These are phyloP conservation scores for Domatiomyces catenatus DNA, from an alignment of 2,329 filamentous ascomycete genomes.

Conservation along the genomic window DNA sequence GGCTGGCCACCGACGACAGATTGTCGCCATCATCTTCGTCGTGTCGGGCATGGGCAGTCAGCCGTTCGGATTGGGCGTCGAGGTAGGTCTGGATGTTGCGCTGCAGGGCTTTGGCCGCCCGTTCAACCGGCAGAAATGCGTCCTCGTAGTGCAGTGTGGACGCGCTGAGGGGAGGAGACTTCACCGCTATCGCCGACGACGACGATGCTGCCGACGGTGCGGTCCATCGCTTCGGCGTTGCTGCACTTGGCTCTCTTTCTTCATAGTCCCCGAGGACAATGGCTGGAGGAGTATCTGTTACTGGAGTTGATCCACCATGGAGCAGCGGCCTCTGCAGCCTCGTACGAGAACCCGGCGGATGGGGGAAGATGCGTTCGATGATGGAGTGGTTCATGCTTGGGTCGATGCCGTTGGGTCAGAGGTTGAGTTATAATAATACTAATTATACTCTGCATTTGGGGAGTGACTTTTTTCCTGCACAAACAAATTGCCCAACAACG, in stretches of 20 bases:
- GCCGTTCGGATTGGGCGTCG: constrained; percentile 45
- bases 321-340: background rate
- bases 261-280: background rate
- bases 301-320: background rate
- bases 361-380: constrained; percentile 16
- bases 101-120: constrained; percentile 40
- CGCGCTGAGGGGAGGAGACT: constrained; percentile 6
- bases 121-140: constrained; percentile 35
- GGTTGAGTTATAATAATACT: too few relatives aligned
- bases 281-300: constrained; percentile 1
- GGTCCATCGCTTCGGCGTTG: background rate
- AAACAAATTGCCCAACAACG: too few relatives aligned
- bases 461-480: too few relatives aligned
- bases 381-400: constrained; percentile 15
- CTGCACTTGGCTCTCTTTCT: background rate
- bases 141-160: constrained; percentile 18
- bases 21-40: constrained; percentile 22
- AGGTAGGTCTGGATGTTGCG: constrained; percentile 43
- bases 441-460: too few relatives aligned
- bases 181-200: background rate
- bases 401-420: background rate
- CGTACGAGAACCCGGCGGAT: constrained; percentile 1
- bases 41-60: constrained; percentile 23
- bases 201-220: background rate
- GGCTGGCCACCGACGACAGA: constrained; percentile 32